A percentile compares a stretch with the other conserved stretches of the same genome.
Evolutionary conservation across 78 protist genomes (phyloP).

Genomic region (Pigoraptor vietnamica): DNA sequence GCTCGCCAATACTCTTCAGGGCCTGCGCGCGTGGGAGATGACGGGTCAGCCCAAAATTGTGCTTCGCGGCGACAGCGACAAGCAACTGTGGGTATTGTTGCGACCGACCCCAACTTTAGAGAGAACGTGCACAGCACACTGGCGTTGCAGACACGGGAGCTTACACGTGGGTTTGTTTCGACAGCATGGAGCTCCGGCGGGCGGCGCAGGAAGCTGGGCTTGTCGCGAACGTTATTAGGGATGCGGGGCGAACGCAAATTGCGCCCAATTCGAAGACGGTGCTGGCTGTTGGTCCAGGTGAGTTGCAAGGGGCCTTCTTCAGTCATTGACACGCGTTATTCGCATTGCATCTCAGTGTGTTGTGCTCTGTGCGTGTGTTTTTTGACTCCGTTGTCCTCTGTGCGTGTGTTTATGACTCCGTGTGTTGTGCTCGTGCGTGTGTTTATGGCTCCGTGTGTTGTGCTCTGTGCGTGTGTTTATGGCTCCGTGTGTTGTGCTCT

Average conservation of each 20-base stretch:
- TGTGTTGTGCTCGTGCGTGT: no score
- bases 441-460: no score
- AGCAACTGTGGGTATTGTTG: not conserved
- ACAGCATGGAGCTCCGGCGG: not conserved
- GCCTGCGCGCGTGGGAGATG: not conserved
- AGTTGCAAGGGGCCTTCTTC: no score
- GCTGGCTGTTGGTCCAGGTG: not conserved
- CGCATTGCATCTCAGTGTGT: no score
- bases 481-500: no score
- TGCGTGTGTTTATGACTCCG: no score
- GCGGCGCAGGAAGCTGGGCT: not conserved
- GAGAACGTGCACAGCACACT: not conserved
- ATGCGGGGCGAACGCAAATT: not conserved
- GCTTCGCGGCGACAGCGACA: not conserved
- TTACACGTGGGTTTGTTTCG: not conserved
- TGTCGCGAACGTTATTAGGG: not conserved
- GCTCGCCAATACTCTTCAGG: not conserved
- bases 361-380: no score
- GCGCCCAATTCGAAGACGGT: not conserved
- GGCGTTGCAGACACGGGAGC: not conserved
- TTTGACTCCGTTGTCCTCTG: no score
- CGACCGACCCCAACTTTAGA: no score
- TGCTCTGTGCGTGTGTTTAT: no score
- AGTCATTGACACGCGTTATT: no score
- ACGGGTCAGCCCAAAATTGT: not conserved